Evolutionary conservation across 106 monocot species (phyloP), one percentile per base, ranked within the genome.

Genomic region (Amphibolis antarctica): DNA sequence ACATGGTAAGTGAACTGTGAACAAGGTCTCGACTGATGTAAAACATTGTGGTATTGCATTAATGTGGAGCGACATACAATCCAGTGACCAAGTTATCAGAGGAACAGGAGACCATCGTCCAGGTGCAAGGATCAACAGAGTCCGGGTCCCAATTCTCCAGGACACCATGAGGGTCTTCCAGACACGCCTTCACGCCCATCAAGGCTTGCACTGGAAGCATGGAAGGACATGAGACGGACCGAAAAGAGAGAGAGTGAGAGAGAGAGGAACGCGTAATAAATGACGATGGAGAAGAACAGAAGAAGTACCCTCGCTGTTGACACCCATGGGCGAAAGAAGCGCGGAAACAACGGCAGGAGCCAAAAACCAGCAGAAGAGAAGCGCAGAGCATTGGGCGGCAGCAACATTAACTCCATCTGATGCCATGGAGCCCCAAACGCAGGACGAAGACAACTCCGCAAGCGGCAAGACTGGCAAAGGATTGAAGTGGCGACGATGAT

Each of bases 81-180:
- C 76, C 70, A 46, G 59, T 81, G 58, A 93, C 92, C 0, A 80
- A 42, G 46, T 74, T 82, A 53, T 85, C 76, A 44, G 71, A 47
- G 5, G 92, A 93, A 63, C 92, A 93, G 14, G 85, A 71, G 55
- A 93, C 75, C 85, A 76, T 85, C 45, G 82, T 52, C 92, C 92
- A 93, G 78, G 80, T 88, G 76, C 92, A 93, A 43, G 92, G 92
- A 72, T 93, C 92, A 43, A 88, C 92, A 48, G 88, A 82, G 69
- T 88, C 69, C 69, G 62, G 42, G 72, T 93, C 92, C 92, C 92
- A 93, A 55, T 82, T 88, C 53, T 85, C 62, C 53, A 93, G 62
- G 59, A 69, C 85, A 64, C 69, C 69, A 53, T 78, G 76, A 45
- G 92, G 88, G 55, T 85, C 92, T 59, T 72, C 83, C 5, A 93